These are phyloP conservation scores for Penstemon davidsonii DNA, from an alignment of 257 asterid genomes.

Conservation along the genomic window DNA sequence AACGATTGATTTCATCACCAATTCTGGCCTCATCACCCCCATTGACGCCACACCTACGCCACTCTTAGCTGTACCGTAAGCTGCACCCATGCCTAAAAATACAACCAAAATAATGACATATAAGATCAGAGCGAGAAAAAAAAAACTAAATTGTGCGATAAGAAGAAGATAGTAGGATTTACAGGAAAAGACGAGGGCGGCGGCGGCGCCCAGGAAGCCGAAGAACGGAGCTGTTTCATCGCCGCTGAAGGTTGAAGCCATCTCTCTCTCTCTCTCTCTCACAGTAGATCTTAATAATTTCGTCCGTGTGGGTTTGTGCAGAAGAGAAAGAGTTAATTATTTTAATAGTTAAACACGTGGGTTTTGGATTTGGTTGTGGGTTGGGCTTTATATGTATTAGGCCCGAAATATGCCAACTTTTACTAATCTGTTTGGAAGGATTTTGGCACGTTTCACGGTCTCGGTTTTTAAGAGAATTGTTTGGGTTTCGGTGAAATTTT, in stretches of 20 bases:
- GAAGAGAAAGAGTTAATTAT: background rate
- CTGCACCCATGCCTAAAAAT: constrained; percentile 77
- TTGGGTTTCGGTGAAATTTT: too few species aligned
- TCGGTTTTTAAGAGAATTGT: too few species aligned
- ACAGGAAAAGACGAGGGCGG: constrained; percentile 47
- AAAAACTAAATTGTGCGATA: too few species aligned
- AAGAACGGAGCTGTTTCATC: constrained; percentile 49
- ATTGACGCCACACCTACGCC: constrained; percentile 88
- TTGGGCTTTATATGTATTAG: background rate
- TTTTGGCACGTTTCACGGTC: too few species aligned
- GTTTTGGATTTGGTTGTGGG: background rate
- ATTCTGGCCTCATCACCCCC: constrained; percentile 92
- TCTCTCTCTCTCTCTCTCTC: constrained; percentile 6
- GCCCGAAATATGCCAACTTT: too few species aligned
- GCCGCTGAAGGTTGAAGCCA: constrained; percentile 39
- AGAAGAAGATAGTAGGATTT: background rate
- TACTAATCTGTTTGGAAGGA: too few species aligned
- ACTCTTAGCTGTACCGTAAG: constrained; percentile 84
- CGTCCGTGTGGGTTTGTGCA: background rate
- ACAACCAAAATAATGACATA: background rate
- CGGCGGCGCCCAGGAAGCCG: constrained; percentile 49
- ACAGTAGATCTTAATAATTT: background rate
- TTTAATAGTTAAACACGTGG: background rate
- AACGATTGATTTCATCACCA: constrained; percentile 82
- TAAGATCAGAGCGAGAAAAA: too few species aligned